Evolutionary conservation across 2,329 filamentous ascomycete genomes (phyloP).

Genomic region (Fusarium devonianum): DNA sequence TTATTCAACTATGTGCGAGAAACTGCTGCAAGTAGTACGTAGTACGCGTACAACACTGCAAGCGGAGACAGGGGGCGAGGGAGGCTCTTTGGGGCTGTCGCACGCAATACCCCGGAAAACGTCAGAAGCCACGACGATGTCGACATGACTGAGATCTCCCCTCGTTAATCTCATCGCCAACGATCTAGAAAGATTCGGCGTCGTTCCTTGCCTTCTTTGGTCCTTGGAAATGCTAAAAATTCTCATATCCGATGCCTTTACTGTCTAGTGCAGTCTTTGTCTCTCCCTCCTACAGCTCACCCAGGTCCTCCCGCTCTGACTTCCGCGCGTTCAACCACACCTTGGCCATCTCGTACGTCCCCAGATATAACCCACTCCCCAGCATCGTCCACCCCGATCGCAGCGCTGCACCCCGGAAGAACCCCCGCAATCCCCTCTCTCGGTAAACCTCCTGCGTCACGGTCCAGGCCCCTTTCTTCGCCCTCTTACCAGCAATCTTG

Average conservation of each 20-base stretch:
- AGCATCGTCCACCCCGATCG: slow-evolving; percentile 82
- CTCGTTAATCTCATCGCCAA: slow-evolving; percentile 17
- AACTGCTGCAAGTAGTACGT: too few species aligned
- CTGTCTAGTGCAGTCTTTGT: slow-evolving; percentile 15
- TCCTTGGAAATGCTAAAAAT: neutral
- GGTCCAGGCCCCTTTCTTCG: slow-evolving; percentile 57
- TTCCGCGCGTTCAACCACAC: slow-evolving; percentile 62
- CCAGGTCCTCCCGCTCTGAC: slow-evolving; percentile 50
- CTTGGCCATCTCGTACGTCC: slow-evolving; percentile 83
- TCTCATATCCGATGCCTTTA: too few species aligned
- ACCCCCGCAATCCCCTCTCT: slow-evolving; percentile 72
- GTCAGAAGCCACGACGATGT: slow-evolving; percentile 41
- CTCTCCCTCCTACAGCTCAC: slow-evolving; percentile 28
- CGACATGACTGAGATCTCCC: slow-evolving; percentile 32
- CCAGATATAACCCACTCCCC: slow-evolving; percentile 83
- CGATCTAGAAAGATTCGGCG: slow-evolving; percentile 13
- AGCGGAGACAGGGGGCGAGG: neutral
- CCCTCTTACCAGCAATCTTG: slow-evolving; percentile 40
- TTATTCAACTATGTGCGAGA: too few species aligned
- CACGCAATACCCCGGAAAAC: slow-evolving; percentile 20
- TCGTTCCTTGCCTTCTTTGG: slow-evolving; percentile 3
- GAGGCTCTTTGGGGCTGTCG: slow-evolving; percentile 6
- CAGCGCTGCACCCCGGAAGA: slow-evolving; percentile 79
- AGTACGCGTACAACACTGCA: neutral
- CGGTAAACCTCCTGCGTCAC: slow-evolving; percentile 71